Evolutionary conservation across 768 basidiomycete genomes (phyloP), one percentile per base, ranked within the genome.

Genomic region (Leccinum subtestaceum): DNA sequence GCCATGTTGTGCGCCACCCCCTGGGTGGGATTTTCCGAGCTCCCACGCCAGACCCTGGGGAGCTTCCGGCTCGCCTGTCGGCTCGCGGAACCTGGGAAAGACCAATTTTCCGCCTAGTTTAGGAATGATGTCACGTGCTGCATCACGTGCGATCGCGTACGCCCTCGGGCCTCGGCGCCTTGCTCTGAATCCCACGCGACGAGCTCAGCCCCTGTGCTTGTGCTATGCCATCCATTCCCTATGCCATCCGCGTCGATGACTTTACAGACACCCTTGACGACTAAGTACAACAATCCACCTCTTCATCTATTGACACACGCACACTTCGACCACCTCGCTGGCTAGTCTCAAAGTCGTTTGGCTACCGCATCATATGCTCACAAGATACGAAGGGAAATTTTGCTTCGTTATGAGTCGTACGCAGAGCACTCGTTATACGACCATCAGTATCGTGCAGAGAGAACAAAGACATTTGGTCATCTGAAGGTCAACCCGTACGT

Each of bases 291-390:
- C 51, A 62, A 68, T 60, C 73, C 76, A 2, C 69, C 76, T 9
- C 72, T 94, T 11, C 84, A 92, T 70, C 82, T 97, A 17, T 81
- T 97, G 55, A 86, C 89, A 0, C 94, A 97, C 68, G 91, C 93
- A 0, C 95, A 96, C 74, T 81, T 93, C 0, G 94, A 96, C 73
- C 94, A 97, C 68, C 80, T 93, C 54, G 74, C 74, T 47, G 94
- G 95, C 4, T 97, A 27, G 80, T 85, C 19, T 82, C 89, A 23
- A 84, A 85, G 58, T 87, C 85, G 0, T 95, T 95, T 67, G 84
- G 82, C 2, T 83, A 84, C 46, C 78, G 76, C 2, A 83, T 97
- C 10, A 73, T 91, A 56, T 95, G 93, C 73, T 93, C 94, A 0
- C 72, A 77, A 5, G 90, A 94, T 70, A 87, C 95, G 15, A 95